phyloP scores from a whole-genome alignment of 1,139 yeast species.

The Debaryomycetaceae sp. region DNA sequence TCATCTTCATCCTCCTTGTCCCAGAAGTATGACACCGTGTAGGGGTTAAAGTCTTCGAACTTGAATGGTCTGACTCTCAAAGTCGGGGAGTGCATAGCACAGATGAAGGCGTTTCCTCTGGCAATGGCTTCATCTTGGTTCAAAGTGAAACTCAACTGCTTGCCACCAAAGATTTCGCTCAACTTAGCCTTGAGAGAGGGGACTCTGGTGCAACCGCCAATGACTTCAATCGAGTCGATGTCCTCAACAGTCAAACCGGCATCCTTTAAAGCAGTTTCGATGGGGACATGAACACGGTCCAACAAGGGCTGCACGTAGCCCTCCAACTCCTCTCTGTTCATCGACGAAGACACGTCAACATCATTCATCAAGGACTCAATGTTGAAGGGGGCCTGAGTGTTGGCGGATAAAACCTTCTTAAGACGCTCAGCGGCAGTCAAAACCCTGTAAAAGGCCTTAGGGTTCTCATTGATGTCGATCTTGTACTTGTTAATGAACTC shows the following conservation, averaged over 20 bases:
- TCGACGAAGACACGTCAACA: conserved; percentile 86
- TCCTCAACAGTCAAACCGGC: conserved; percentile 73
- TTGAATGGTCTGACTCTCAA: conserved; percentile 98
- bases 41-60: conserved; percentile 90
- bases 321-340: conserved; percentile 91
- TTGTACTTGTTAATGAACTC: conserved; percentile 89
- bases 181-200: conserved; percentile 85
- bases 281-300: conserved; percentile 69
- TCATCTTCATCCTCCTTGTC: conserved; percentile 89
- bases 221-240: conserved; percentile 85
- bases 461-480: conserved; percentile 84
- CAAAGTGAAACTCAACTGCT: conserved; percentile 87
- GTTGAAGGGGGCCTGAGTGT: conserved; percentile 90
- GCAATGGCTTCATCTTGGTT: conserved; percentile 99
- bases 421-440: conserved; percentile 86
- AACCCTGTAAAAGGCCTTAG: conserved; percentile 94
- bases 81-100: conserved; percentile 99
- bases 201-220: conserved; percentile 98
- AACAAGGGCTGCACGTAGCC: conserved; percentile 80
- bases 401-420: conserved; percentile 95
- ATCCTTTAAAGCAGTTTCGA: conserved; percentile 75
- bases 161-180: conserved; percentile 76
- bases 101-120: conserved; percentile 97
- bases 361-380: conserved; percentile 97
- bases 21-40: conserved; percentile 95